phyloP scores from a whole-genome alignment of 2,329 filamentous ascomycete genomes.

The Sporothrix variecibatus region DNA sequence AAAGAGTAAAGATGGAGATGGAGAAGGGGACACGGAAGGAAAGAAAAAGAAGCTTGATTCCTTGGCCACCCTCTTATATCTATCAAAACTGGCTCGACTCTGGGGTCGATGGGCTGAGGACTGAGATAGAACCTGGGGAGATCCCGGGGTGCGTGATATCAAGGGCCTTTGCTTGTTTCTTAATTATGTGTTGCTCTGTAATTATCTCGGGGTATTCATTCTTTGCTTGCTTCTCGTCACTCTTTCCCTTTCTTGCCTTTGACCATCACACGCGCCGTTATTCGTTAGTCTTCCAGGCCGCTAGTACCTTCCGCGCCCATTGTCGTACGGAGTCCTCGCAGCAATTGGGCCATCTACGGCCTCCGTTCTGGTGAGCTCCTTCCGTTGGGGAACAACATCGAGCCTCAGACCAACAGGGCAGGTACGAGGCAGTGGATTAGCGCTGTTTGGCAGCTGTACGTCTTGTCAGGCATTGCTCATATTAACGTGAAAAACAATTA shows the following conservation, averaged over 20 bases:
- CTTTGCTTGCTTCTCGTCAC: background rate
- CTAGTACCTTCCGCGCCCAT: background rate
- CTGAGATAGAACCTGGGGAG: background rate
- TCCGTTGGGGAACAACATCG: background rate
- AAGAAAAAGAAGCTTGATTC: background rate
- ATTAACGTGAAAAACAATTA: background rate
- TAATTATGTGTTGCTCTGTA: background rate
- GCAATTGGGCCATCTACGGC: background rate
- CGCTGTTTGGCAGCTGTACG: background rate
- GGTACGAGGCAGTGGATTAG: background rate
- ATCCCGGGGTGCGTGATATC: conserved; percentile 4
- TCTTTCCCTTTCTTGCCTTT: background rate
- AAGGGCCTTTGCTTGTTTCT: background rate
- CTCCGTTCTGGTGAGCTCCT: background rate
- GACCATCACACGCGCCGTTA: conserved; percentile 10
- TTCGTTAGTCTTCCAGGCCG: background rate
- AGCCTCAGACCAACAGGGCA: background rate
- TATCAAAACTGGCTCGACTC: background rate
- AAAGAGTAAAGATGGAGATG: background rate
- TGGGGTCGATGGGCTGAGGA: background rate
- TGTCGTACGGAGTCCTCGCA: background rate
- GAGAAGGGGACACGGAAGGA: background rate
- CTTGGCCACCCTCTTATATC: conserved; percentile 6
- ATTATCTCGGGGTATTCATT: background rate
- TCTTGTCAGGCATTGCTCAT: background rate